phyloP scores from a whole-genome alignment of 2,329 filamentous ascomycete species.

The Dothideomycetidae sp. region DNA sequence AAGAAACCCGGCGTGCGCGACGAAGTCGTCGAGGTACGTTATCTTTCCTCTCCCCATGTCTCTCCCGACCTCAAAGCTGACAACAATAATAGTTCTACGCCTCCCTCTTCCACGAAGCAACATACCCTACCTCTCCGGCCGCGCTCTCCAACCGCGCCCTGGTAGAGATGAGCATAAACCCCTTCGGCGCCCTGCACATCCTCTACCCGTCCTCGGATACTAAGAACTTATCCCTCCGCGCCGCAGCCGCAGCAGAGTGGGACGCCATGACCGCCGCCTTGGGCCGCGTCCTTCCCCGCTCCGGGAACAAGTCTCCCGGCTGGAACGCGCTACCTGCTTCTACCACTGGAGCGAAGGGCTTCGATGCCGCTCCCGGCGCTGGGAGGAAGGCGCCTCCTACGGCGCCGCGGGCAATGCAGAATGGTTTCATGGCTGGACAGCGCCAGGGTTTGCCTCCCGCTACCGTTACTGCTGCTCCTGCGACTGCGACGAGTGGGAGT shows the following conservation, averaged over 20 bases:
- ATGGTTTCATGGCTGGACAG: too few relatives aligned
- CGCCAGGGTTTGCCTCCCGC: too few relatives aligned
- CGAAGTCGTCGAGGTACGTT: conserved; percentile 16
- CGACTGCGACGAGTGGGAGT: too few relatives aligned
- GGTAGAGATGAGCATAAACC: conserved; percentile 10
- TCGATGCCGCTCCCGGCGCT: background rate
- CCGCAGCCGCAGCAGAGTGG: conserved; percentile 18
- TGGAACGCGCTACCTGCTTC: too few relatives aligned
- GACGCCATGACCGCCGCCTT: conserved; percentile 10
- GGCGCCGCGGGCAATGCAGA: too few relatives aligned
- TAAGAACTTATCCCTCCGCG: too few relatives aligned
- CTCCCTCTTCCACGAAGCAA: conserved; percentile 16
- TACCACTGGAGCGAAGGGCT: too few relatives aligned
- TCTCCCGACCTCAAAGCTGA: background rate
- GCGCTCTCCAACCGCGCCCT: conserved; percentile 12
- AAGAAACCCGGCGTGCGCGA: conserved; percentile 14
- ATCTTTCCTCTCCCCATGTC: too few relatives aligned
- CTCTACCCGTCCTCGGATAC: conserved; percentile 14
- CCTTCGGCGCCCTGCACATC: conserved; percentile 19
- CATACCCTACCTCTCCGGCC: conserved; percentile 3
- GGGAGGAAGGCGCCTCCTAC: background rate
- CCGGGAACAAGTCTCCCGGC: too few relatives aligned
- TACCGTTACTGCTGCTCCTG: too few relatives aligned
- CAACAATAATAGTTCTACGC: conserved; percentile 15
- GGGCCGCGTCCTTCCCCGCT: conserved; percentile 1